Evolutionary conservation across 2,329 filamentous ascomycete genomes (phyloP).

Genomic region (Curvularia eragrostidis): DNA sequence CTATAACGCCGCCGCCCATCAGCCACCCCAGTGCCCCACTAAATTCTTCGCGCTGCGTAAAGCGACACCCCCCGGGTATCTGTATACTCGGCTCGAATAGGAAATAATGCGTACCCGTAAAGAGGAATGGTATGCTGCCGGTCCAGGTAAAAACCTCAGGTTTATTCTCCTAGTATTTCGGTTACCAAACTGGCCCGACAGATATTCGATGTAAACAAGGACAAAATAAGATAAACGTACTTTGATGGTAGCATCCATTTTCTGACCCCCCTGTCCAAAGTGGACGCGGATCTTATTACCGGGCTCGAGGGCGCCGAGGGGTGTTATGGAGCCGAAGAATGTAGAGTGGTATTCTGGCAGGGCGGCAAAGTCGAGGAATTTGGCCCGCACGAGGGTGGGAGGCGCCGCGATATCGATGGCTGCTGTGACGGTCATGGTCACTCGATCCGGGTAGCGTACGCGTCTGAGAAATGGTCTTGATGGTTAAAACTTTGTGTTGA

Average conservation of each 20-base stretch:
- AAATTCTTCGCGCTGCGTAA: conserved; percentile 30
- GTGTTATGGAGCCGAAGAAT: conserved; percentile 27
- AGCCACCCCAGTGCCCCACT: conserved; percentile 23
- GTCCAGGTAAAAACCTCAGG: conserved; percentile 21
- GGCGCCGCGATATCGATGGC: conserved; percentile 28
- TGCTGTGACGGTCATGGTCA: conserved; percentile 18
- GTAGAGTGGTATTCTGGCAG: conserved; percentile 16
- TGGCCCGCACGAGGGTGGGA: conserved; percentile 21
- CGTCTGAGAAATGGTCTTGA: background rate
- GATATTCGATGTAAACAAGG: background rate
- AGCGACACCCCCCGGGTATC: conserved; percentile 22
- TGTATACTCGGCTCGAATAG: conserved; percentile 17
- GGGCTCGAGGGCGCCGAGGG: conserved; percentile 18
- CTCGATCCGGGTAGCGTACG: background rate
- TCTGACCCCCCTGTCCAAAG: conserved; percentile 12
- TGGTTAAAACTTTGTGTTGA: too few relatives aligned
- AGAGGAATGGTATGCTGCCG: conserved; percentile 21
- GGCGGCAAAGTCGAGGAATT: conserved; percentile 26
- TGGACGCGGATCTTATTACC: conserved; percentile 21
- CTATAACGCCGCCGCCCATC: conserved; percentile 22
- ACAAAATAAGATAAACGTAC: background rate
- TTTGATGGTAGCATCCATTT: conserved; percentile 15
- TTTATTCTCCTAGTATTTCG: conserved; percentile 16
- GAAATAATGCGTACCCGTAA: conserved; percentile 29
- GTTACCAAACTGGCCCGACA: background rate